phyloP scores from a whole-genome alignment of 768 basidiomycete genomes.

The Hydnum rufescens region DNA sequence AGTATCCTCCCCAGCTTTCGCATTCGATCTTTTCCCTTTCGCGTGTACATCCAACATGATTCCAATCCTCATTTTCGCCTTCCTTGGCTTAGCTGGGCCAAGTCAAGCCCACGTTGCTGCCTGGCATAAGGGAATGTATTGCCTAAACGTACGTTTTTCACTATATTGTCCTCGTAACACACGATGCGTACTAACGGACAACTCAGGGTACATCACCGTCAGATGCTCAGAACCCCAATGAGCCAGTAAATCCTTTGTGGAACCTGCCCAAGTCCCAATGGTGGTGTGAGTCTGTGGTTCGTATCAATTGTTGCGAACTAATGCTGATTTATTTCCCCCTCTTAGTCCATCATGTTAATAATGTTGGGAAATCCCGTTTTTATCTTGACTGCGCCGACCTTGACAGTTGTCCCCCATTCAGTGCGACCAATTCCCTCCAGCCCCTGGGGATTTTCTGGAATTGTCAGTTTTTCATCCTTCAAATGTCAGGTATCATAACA shows the following conservation, averaged over 20 bases:
- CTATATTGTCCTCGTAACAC: not conserved
- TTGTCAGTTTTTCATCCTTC: not conserved
- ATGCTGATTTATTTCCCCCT: not conserved
- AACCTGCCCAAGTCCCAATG: not conserved
- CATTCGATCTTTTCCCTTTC: no score
- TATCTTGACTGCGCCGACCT: not conserved
- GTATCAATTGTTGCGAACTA: no score
- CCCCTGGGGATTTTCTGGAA: not conserved
- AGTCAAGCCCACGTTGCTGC: not conserved
- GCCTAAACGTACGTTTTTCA: not conserved
- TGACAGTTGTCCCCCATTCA: not conserved
- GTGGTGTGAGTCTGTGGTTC: not conserved
- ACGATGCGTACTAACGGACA: not conserved
- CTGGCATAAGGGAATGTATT: not conserved
- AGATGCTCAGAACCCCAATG: not conserved
- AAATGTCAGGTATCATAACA: not conserved
- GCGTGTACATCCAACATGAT: no score
- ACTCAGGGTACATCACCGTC: not conserved
- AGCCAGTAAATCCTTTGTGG: not conserved
- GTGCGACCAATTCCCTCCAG: not conserved
- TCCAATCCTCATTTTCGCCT: no score
- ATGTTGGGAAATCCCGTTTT: not conserved
- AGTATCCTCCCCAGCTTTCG: no score
- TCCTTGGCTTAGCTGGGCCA: no score
- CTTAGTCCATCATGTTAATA: not conserved